Evolutionary conservation across 768 basidiomycete species (phyloP), one percentile per base, ranked within the genome.

Genomic region (Suillus occidentalis): DNA sequence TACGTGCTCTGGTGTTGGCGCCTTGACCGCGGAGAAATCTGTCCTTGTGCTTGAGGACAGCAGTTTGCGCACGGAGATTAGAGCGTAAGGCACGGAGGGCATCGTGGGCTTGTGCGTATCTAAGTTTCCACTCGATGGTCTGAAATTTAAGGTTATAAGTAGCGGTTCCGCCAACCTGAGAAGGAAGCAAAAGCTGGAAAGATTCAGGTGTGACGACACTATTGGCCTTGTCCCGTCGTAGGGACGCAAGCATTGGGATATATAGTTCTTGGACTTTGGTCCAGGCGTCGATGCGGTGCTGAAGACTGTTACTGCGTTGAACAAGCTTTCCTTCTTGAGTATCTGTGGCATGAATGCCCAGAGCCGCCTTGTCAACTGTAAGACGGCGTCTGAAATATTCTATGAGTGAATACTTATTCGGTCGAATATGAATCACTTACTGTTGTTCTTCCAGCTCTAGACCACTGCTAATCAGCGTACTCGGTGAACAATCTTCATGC

Each of bases 261-360:
- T 78, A 77, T 0, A 77, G 58, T 7, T 66, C 61, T 50, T 78
- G 77, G 13, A 75, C 64, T 1, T 18, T 53, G 10, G 49, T 43
- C 77, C 76, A 79, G 0, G 72, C 66, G n/a, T 75, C 68, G 18
- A 78, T 75, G 28, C 67, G 66, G 18, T 68, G 61, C 34, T 60
- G 64, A 0, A 79, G 64, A 5, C 58, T 36, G 52, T 71, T 73
- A 0, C 66, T 65, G 0, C 68, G 68, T 62, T 76, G 72, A 20
- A 72, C 55, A 1, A 78, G n/a, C 57, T 74, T 76, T 7, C 71
- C 63, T 18, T 65, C 62, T 61, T 81, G 76, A 9, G 70, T 69
- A 37, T 69, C 63, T 1, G 75, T 79, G 18, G 76, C 63, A 64
- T 76, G 71, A 0, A 60, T 1, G 5, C 69, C 72, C 4, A 72